A percentile compares a stretch with the other conserved stretches of the same genome.
These are phyloP conservation scores for Xylariaceae sp. DNA, from an alignment of 2,329 filamentous ascomycete species.

Conservation along the genomic window DNA sequence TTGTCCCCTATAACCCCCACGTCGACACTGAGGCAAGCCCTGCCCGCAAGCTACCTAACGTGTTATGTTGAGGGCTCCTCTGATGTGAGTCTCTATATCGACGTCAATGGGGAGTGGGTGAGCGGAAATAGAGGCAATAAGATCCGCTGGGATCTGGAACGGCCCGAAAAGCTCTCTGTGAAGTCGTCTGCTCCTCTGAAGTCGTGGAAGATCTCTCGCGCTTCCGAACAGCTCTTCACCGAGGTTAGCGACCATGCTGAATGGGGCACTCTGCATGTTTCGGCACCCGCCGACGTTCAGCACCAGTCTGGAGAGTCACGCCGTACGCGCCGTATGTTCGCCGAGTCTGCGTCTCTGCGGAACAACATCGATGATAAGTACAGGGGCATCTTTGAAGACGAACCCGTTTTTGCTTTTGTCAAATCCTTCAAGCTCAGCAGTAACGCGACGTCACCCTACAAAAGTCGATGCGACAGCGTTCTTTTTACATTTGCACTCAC, in stretches of 20 bases:
- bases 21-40: slow-evolving; percentile 73
- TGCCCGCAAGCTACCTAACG: slow-evolving; percentile 77
- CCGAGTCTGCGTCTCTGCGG: slow-evolving; percentile 59
- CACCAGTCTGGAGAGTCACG: slow-evolving; percentile 70
- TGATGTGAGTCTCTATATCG: slow-evolving; percentile 61
- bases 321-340: slow-evolving; percentile 64
- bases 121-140: slow-evolving; percentile 67
- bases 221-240: slow-evolving; percentile 64
- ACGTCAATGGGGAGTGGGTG: slow-evolving; percentile 76
- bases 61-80: slow-evolving; percentile 65
- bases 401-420: slow-evolving; percentile 78
- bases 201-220: slow-evolving; percentile 61
- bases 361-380: slow-evolving; percentile 65
- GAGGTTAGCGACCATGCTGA: slow-evolving; percentile 72
- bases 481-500: slow-evolving; percentile 74
- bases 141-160: slow-evolving; percentile 65
- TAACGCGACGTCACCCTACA: slow-evolving; percentile 27
- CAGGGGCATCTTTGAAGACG: slow-evolving; percentile 68
- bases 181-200: slow-evolving; percentile 45
- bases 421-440: slow-evolving; percentile 55
- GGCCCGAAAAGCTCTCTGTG: slow-evolving; percentile 34
- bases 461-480: slow-evolving; percentile 46
- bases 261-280: slow-evolving; percentile 80
- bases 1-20: slow-evolving; percentile 77
- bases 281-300: slow-evolving; percentile 61